These are phyloP conservation scores for Naganishia kalamii DNA, from an alignment of 768 basidiomycete genomes.

Conservation along the genomic window DNA sequence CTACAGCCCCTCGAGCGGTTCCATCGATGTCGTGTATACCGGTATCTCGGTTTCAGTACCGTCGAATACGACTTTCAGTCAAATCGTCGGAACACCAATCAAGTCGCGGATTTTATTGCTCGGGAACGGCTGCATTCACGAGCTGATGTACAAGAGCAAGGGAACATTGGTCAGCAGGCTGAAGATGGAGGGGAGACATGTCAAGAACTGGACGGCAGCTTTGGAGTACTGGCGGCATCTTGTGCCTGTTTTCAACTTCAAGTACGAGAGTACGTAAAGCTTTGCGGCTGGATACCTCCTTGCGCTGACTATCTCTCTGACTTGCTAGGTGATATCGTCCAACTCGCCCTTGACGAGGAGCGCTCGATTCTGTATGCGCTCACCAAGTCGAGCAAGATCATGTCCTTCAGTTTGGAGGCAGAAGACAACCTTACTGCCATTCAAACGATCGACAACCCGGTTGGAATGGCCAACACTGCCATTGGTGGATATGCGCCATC, in stretches of 20 bases:
- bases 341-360: conserved; percentile 60
- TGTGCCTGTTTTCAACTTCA: conserved; percentile 2
- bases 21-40: conserved; percentile 10
- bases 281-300: not conserved
- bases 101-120: conserved; percentile 17
- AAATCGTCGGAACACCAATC: conserved; percentile 14
- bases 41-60: conserved; percentile 14
- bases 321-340: conserved; percentile 61
- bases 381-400: conserved; percentile 59
- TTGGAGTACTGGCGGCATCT: conserved; percentile 16
- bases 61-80: conserved; percentile 1
- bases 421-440: conserved; percentile 5
- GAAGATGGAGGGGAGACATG: conserved; percentile 11
- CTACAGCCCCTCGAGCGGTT: conserved; percentile 19
- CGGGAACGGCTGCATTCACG: conserved; percentile 82
- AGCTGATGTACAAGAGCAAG: conserved; percentile 78
- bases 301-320: not conserved
- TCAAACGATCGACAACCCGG: conserved; percentile 13
- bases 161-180: conserved; percentile 71
- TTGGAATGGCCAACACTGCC: conserved; percentile 3
- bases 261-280: not conserved
- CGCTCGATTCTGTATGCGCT: conserved; percentile 75
- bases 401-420: not conserved
- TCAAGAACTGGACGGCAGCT: conserved; percentile 18
- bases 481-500: not conserved